phyloP scores from a whole-genome alignment of 2,329 filamentous ascomycete species.

The Tetracladium maxilliforme region DNA sequence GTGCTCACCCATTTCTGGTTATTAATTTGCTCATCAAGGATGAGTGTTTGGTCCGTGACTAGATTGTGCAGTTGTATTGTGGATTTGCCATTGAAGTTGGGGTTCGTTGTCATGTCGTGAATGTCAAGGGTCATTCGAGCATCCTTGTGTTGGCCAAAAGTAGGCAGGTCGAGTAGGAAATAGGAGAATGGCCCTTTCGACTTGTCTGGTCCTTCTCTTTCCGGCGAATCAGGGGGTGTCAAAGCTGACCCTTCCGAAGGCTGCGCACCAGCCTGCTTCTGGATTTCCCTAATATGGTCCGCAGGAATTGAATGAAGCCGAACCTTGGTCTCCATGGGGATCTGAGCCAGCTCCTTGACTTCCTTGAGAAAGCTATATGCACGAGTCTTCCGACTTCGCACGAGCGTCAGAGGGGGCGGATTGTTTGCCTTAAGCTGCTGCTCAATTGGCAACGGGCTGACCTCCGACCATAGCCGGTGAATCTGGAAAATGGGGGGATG shows the following conservation, averaged over 20 bases:
- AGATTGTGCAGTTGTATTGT: constrained; percentile 53
- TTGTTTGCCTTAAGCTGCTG: constrained; percentile 45
- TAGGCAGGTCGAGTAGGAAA: constrained; percentile 31
- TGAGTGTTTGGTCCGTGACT: constrained; percentile 57
- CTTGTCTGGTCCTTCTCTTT: constrained; percentile 23
- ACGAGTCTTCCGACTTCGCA: constrained; percentile 55
- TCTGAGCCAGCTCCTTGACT: constrained; percentile 52
- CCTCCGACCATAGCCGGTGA: constrained; percentile 57
- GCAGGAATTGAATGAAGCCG: constrained; percentile 57
- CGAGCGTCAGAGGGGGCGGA: constrained; percentile 46
- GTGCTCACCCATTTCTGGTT: constrained; percentile 42
- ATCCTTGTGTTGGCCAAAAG: constrained; percentile 46
- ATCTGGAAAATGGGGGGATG: constrained; percentile 76
- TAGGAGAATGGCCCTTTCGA: constrained; percentile 21
- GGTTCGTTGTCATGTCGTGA: constrained; percentile 56
- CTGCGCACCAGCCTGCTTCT: constrained; percentile 20
- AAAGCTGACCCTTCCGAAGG: constrained; percentile 17
- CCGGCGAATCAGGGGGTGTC: constrained; percentile 25
- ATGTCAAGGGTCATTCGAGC: constrained; percentile 45
- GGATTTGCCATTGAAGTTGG: constrained; percentile 63
- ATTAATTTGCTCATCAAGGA: constrained; percentile 68
- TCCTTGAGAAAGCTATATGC: constrained; percentile 65
- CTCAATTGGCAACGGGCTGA: constrained; percentile 38
- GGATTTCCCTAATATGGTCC: too few species aligned
- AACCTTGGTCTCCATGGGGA: constrained; percentile 59